Evolutionary conservation across 1,139 yeast species (phyloP), one percentile per base, ranked within the genome.

Genomic region (Yamadazyma conglobata): DNA sequence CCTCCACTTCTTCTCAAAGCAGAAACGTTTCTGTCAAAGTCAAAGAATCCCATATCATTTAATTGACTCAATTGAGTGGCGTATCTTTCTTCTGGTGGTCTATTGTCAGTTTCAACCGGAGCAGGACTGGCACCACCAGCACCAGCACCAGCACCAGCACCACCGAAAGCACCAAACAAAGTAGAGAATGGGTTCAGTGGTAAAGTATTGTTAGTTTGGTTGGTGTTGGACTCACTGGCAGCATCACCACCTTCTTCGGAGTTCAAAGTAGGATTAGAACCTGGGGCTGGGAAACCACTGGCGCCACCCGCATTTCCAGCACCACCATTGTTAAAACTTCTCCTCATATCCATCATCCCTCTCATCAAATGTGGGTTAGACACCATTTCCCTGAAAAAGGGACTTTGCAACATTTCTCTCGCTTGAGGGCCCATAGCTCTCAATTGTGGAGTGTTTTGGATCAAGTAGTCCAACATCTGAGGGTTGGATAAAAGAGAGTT

Each of bases 1-100:
- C 98, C 98, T 15, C 97, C 97, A 35, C 93, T 78, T 60, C 97
- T 78, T 64, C 96, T 78, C 49, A 91, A 70, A 1, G 97, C 97
- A 15, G 80, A 80, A 12, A 91, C 88, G 51, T 91, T 91, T 46
- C 86, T 73, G 45, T 91, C 97, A 52, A 89, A 91, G 47, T 91
- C 97, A 45, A 76, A 79, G 62, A 91, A 91, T 3, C 98, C 98
- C 82, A 91, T 86, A 53, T 91, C 98, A 55, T 91, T 91, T 54
- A 91, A 73, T 56, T 89, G 97, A 51, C 95, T 77, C 48, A 91
- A 68, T 55, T 91, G 97, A n/a, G 69, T 55, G 54, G 85, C 96
- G 58, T 82, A 91, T 40, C 95, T 73, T 56, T 87, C 97, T 65
- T 91, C 98, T 8, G 97, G 97, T 3, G 98, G 97, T 52, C 96